Base-by-base conservation (phyloP, 2,329 filamentous ascomycete genomes). In the Ophiosphaerella narmari region DNA sequence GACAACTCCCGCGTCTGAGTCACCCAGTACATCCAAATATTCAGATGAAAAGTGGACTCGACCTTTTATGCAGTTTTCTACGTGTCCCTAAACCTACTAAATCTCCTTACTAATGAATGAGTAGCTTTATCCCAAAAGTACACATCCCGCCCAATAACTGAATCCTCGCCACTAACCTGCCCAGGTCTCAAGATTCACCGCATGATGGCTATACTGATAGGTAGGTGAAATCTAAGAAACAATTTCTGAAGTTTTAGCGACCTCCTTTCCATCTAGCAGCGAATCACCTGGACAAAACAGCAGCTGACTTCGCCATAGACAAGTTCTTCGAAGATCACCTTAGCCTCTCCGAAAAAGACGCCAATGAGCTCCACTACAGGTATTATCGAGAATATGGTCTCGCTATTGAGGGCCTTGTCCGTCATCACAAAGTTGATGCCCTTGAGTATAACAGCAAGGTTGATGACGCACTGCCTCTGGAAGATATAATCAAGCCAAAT, bases 351-450 rank as follows among this genome's bases (percentile, higher is more conserved):
- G 79, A 81, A 61, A 82, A 90, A 46, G 93, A 97, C 51, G 94
- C 94, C n/a, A 85, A 85, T 52, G 83, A 87, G 64, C 84, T 99
- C 23, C 94, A 97, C 74, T 81, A 86, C 72, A 89, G 92, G 64
- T 99, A 99, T 78, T 99, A 97, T 78, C 88, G 86, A 66, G 91
- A 90, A 72, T 99, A 99, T 71, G 94, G 95, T 26, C 84, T 99
- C n/a, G 94, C 94, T 26, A 95, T 99, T 57, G 91, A 97, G 76
- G 94, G 94, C 1, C 82, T 99, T 1, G 90, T 96, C 33, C 86
- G 91, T 8, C 89, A 97, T 75, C 94, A 99, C 77, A 86, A 96
- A 74, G 96, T 99, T 64, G 90, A 97, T 66, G 90, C 94, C 1
- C 80, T 99, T 5, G 91, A 95, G 47, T 99, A 97, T 79, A 99